phyloP scores from a whole-genome alignment of 2,329 filamentous ascomycete species.

The Neoascochyta sp. region DNA sequence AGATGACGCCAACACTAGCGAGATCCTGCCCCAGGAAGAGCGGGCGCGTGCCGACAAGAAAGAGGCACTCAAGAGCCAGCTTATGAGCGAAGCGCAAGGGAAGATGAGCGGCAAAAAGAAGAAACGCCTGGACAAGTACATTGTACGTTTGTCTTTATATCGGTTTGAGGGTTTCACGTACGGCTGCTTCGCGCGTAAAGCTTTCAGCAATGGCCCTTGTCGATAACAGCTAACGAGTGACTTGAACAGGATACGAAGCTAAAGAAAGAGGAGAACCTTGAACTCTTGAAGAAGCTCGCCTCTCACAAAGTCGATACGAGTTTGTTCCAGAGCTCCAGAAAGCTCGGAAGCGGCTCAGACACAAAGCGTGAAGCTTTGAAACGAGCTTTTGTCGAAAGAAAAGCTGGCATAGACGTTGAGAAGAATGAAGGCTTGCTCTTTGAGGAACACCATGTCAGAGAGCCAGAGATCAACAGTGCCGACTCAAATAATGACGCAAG shows the following conservation, averaged over 20 bases:
- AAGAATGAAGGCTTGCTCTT: conserved; percentile 56
- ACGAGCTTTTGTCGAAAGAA: conserved; percentile 61
- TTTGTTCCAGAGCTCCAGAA: conserved; percentile 72
- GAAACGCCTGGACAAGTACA: conserved; percentile 66
- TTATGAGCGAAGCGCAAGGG: conserved; percentile 51
- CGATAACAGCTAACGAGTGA: too few species aligned
- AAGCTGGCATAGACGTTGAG: conserved; percentile 58
- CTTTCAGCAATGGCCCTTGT: too few species aligned
- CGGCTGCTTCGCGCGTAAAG: too few species aligned
- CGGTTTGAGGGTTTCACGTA: too few species aligned
- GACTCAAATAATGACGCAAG: conserved; percentile 30
- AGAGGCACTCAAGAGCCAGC: conserved; percentile 51
- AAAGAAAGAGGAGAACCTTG: conserved; percentile 86
- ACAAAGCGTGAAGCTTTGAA: conserved; percentile 67
- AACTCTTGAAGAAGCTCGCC: conserved; percentile 78
- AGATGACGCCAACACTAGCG: conserved; percentile 53
- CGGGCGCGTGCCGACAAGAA: conserved; percentile 53
- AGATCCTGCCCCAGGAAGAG: conserved; percentile 48
- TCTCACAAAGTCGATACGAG: conserved; percentile 73
- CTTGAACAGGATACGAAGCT: conserved; percentile 73
- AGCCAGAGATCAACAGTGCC: conserved; percentile 19
- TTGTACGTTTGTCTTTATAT: too few species aligned
- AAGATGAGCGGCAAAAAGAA: conserved; percentile 63
- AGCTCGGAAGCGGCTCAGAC: conserved; percentile 65
- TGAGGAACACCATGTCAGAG: conserved; percentile 31